These are phyloP conservation scores for Malassezia globosa DNA, from an alignment of 1,284 basidiomycete genomes.

Conservation along the genomic window DNA sequence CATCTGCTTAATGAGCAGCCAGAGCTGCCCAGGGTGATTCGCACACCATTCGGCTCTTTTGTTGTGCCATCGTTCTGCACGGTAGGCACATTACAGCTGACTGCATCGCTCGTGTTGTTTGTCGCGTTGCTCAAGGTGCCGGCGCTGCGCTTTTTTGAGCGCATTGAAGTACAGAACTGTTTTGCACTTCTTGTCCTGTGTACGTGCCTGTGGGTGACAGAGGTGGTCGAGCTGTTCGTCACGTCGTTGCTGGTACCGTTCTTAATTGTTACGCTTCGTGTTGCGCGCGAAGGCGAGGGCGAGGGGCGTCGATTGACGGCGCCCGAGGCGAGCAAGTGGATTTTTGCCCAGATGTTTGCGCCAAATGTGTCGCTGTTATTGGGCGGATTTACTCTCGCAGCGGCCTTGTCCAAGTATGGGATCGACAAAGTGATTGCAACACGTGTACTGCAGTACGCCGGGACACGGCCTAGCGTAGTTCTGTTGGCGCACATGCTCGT, in stretches of 20 bases:
- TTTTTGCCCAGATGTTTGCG: slow-evolving; percentile 61
- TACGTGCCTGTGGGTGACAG: slow-evolving; percentile 89
- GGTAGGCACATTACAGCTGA: slow-evolving; percentile 39
- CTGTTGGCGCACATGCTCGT: slow-evolving; percentile 91
- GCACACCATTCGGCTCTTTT: slow-evolving; percentile 29
- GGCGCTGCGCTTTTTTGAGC: slow-evolving; percentile 49
- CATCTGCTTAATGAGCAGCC: slow-evolving; percentile 15
- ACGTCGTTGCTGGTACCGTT: slow-evolving; percentile 83
- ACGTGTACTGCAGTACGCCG: slow-evolving; percentile 78
- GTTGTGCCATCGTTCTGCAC: slow-evolving; percentile 33
- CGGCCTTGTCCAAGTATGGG: slow-evolving; percentile 89
- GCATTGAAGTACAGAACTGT: slow-evolving; percentile 74
- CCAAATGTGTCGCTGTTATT: slow-evolving; percentile 66
- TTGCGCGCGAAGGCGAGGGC: slow-evolving; percentile 59
- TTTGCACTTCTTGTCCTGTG: slow-evolving; percentile 81
- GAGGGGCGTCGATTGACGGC: slow-evolving; percentile 54
- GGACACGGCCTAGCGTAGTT: slow-evolving; percentile 72
- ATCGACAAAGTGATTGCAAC: slow-evolving; percentile 84
- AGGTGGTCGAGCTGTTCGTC: slow-evolving; percentile 93
- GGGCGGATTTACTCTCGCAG: slow-evolving; percentile 96
- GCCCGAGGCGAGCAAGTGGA: slow-evolving; percentile 67
- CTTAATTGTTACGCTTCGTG: slow-evolving; percentile 72
- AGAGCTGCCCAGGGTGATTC: slow-evolving; percentile 7
- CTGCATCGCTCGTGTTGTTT: slow-evolving; percentile 32
- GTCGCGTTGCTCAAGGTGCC: slow-evolving; percentile 39